phyloP scores from a whole-genome alignment of 257 asterid genomes.

The Gynochthodes officinalis region DNA sequence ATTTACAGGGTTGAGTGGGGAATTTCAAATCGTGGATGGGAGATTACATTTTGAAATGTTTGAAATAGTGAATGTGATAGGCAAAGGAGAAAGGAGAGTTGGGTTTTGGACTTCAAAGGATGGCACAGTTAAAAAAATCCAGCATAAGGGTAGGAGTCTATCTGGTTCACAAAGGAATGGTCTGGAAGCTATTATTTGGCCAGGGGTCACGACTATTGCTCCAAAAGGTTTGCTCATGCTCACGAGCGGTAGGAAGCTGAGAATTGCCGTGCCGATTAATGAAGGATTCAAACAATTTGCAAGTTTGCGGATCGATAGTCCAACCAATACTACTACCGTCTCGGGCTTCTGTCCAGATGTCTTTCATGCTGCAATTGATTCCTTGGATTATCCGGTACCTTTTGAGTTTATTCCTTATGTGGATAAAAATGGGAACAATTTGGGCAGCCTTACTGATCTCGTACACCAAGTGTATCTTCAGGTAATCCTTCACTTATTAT shows the following conservation, averaged over 20 bases:
- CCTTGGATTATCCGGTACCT: conserved; percentile 24
- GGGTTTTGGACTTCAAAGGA: no score
- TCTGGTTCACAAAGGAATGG: neutral
- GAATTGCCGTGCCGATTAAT: conserved; percentile 28
- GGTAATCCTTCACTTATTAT: conserved; percentile 17
- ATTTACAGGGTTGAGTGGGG: conserved; percentile 27
- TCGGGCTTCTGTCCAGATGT: conserved; percentile 39
- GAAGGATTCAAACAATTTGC: conserved; percentile 25
- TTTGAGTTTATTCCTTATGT: conserved; percentile 29
- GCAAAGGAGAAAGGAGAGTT: no score
- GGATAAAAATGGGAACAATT: neutral
- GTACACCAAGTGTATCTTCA: conserved; percentile 26
- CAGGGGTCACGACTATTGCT: conserved; percentile 19
- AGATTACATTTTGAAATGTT: conserved; percentile 24
- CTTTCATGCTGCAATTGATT: conserved; percentile 27
- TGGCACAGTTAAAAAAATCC: no score
- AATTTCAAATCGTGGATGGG: conserved; percentile 21
- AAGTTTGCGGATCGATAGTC: conserved; percentile 1
- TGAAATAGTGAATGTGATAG: no score
- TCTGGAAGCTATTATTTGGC: conserved; percentile 11
- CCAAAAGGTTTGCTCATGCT: conserved; percentile 19
- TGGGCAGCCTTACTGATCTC: conserved; percentile 35
- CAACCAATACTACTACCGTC: conserved; percentile 8
- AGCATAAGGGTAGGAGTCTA: no score
- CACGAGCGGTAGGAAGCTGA: conserved; percentile 11